Evolutionary conservation across 2,329 filamentous ascomycete species (phyloP).

Genomic region (Cytospora chrysosperma): DNA sequence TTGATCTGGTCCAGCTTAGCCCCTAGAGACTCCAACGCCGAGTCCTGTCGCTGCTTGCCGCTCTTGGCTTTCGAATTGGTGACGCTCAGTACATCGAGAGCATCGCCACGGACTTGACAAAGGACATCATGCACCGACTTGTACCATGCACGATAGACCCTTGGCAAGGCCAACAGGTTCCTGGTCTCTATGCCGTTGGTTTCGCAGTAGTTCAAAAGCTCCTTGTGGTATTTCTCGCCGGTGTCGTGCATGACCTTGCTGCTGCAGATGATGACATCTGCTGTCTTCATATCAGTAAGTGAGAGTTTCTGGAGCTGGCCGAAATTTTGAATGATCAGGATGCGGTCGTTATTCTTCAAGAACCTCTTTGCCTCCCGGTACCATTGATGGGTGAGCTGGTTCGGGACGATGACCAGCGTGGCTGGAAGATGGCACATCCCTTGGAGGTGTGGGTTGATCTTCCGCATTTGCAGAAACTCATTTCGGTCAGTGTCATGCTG

Average conservation of each 20-base stretch:
- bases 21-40: not conserved
- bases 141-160: constrained; percentile 23
- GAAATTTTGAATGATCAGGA: constrained; percentile 31
- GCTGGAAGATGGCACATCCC: constrained; percentile 34
- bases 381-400: constrained; percentile 43
- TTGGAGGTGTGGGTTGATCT: constrained; percentile 19
- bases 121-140: not conserved
- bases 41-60: not conserved
- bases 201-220: constrained; percentile 12
- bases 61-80: not conserved
- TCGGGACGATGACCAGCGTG: constrained; percentile 41
- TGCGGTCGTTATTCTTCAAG: constrained; percentile 26
- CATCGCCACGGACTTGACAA: not conserved
- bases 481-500: constrained; percentile 28
- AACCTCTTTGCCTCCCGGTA: constrained; percentile 35
- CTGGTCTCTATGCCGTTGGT: constrained; percentile 6
- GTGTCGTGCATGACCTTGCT: constrained; percentile 28
- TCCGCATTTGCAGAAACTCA: constrained; percentile 26
- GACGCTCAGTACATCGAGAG: not conserved
- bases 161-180: not conserved
- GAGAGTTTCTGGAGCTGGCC: constrained; percentile 19
- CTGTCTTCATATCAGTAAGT: constrained; percentile 28
- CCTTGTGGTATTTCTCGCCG: constrained; percentile 13
- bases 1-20: not conserved
- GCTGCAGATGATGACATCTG: constrained; percentile 41